Evolutionary conservation across 768 basidiomycete genomes (phyloP), one percentile per base, ranked within the genome.

Genomic region (Peribolospora baueri): DNA sequence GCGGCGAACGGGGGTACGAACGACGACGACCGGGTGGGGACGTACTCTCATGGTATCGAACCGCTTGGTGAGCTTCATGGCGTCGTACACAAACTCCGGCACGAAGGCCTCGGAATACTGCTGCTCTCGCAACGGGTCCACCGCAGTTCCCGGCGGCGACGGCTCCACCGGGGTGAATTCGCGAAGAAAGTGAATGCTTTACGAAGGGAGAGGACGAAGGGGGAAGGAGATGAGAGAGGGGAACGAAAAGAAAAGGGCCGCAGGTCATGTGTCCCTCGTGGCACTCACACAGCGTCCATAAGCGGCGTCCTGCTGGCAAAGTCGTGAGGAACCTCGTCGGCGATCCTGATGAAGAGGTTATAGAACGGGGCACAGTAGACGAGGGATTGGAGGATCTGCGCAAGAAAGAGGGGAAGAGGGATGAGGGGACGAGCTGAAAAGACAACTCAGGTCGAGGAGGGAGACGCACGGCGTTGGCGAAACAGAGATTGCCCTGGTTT

Each of bases 401-500:
- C 38, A 11, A 40, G 42, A 6, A 37, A 4, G 5, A 52, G 37
- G 8, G 42, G 13, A 14, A 13, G 25, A 6, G 7, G 11, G 3
- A 13, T n/a, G n/a, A 10, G 42, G 25, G 11, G 45, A 25, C 25
- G 25, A 25, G 25, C 39, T 42, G 38, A 11, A 11, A 4, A 46
- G 48, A 53, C n/a, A n/a, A 48, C 13, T 3, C 13, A 50, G 25
- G 25, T 25, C 25, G 48, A 41, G 11, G 10, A 0, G 6, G 4
- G 5, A 14, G 42, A 59, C 69, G 58, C 51, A 70, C 83, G 0
- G 87, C 79, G 63, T 95, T 98, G 39, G 88, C 88, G 64, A 95
- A 98, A 66, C 91, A 98, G 79, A 95, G 80, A 68, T 98, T 98
- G 0, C 91, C 90, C 3, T 77, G 81, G 67, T 98, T 98, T 61